Percentiles rank a stretch among this genome's conserved stretches.
Evolutionary conservation across 2,329 filamentous ascomycete genomes (phyloP).

Genomic region (Zymoseptoria crescenta): DNA sequence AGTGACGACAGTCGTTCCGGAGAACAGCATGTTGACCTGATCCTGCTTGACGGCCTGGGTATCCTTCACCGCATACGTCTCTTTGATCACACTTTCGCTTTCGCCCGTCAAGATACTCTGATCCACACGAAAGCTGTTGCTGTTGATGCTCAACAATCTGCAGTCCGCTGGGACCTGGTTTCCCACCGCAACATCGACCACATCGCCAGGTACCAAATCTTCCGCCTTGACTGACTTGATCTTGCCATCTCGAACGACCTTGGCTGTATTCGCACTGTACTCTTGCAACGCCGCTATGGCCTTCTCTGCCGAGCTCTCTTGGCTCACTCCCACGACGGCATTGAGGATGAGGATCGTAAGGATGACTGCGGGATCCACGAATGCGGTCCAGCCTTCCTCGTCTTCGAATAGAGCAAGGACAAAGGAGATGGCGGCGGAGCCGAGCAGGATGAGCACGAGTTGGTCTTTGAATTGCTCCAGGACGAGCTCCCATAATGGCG

Average conservation of each 20-base stretch:
- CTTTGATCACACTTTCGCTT: constrained; percentile 93
- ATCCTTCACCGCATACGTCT: constrained; percentile 61
- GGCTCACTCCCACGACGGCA: constrained; percentile 92
- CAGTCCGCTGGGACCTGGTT: constrained; percentile 94
- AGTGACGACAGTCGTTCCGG: constrained; percentile 92
- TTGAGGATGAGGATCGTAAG: constrained; percentile 95
- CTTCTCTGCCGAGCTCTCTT: constrained; percentile 98
- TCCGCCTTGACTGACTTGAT: constrained; percentile 86
- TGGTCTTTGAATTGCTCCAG: constrained; percentile 99
- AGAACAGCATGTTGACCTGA: constrained; percentile 96
- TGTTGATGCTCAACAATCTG: constrained; percentile 79
- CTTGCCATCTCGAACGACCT: constrained; percentile 77
- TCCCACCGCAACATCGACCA: constrained; percentile 79
- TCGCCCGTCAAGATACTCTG: constrained; percentile 96
- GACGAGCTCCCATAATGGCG: constrained; percentile 90
- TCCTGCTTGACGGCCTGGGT: constrained; percentile 89
- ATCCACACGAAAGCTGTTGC: constrained; percentile 95
- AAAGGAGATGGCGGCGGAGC: constrained; percentile 88
- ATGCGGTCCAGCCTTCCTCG: constrained; percentile 89
- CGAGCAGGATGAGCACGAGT: constrained; percentile 88
- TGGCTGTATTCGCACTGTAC: constrained; percentile 97
- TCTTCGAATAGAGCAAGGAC: constrained; percentile 88
- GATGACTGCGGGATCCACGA: constrained; percentile 93
- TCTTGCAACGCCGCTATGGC: constrained; percentile 96
- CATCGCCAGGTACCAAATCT: constrained; percentile 88